Conservation (phyloP, 2,329 filamentous ascomycete species). For the Fusarium palustre region DNA sequence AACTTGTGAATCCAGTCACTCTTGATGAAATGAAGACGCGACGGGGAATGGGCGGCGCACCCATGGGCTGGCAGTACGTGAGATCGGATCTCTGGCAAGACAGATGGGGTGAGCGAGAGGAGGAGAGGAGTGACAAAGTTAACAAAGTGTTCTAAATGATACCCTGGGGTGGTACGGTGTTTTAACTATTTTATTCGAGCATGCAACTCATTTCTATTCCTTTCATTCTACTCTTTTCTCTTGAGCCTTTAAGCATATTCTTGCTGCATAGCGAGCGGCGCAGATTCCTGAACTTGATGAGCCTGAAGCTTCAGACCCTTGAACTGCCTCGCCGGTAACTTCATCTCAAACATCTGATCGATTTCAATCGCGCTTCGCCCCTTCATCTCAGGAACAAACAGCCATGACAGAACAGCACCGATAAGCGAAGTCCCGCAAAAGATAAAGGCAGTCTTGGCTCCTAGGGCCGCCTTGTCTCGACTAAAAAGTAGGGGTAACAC, state of each 20-base stretch:
- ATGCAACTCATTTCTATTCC: too few species aligned
- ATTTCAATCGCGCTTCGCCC: slow-evolving; percentile 40
- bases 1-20: slow-evolving; percentile 39
- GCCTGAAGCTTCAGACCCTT: slow-evolving; percentile 19
- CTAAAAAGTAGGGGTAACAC: slow-evolving; percentile 49
- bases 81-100: slow-evolving; percentile 40
- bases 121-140: neutral
- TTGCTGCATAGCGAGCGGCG: slow-evolving; percentile 4
- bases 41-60: slow-evolving; percentile 44
- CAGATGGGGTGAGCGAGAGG: slow-evolving; percentile 37
- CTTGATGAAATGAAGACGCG: slow-evolving; percentile 42
- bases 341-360: slow-evolving; percentile 41
- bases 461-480: slow-evolving; percentile 51
- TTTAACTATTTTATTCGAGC: too few species aligned
- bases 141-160: slow-evolving; percentile 8
- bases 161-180: too few species aligned
- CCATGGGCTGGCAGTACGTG: slow-evolving; percentile 47
- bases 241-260: neutral
- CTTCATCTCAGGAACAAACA: slow-evolving; percentile 43
- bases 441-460: slow-evolving; percentile 56
- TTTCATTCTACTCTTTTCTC: neutral
- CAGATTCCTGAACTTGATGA: slow-evolving; percentile 20
- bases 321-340: slow-evolving; percentile 29
- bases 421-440: slow-evolving; percentile 51
- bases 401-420: slow-evolving; percentile 39